These are phyloP conservation scores for Fusarium anthophilum DNA, from an alignment of 2,329 filamentous ascomycete genomes.

Conservation along the genomic window DNA sequence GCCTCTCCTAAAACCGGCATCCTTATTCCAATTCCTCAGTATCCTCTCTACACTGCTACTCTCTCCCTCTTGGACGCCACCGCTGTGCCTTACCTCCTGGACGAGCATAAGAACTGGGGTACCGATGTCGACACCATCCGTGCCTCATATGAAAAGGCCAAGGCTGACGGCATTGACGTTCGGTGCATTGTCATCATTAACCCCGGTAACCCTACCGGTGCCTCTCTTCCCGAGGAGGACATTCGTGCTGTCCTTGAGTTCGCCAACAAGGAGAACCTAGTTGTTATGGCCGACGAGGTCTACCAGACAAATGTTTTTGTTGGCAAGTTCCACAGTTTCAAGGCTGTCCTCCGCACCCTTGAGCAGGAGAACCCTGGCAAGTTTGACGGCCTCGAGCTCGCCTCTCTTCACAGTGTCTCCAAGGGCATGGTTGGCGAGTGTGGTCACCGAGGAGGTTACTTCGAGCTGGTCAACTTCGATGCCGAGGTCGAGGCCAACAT, in stretches of 20 bases:
- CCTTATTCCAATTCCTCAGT: constrained; percentile 95
- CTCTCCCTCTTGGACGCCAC: constrained; percentile 85
- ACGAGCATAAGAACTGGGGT: constrained; percentile 87
- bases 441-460: constrained; percentile 96
- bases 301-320: constrained; percentile 99
- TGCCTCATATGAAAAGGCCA: constrained; percentile 76
- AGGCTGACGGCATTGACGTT: constrained; percentile 81
- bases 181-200: constrained; percentile 97
- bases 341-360: constrained; percentile 82
- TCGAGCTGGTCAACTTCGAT: constrained; percentile 93
- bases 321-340: constrained; percentile 96
- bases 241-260: constrained; percentile 88
- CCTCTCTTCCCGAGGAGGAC: constrained; percentile 80
- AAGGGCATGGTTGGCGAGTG: constrained; percentile 99
- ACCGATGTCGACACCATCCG: constrained; percentile 85
- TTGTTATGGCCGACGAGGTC: constrained; percentile 95
- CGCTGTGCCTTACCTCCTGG: constrained; percentile 92
- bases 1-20: constrained; percentile 80
- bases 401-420: constrained; percentile 90
- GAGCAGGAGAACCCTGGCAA: constrained; percentile 78
- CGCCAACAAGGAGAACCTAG: constrained; percentile 83
- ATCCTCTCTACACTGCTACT: constrained; percentile 96
- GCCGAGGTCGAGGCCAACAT: constrained; percentile 87
- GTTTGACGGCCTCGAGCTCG: constrained; percentile 88
- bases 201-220: constrained; percentile 96